These are phyloP conservation scores for Saccharomyces mikatae DNA, from an alignment of 805 yeast species.

Conservation along the genomic window DNA sequence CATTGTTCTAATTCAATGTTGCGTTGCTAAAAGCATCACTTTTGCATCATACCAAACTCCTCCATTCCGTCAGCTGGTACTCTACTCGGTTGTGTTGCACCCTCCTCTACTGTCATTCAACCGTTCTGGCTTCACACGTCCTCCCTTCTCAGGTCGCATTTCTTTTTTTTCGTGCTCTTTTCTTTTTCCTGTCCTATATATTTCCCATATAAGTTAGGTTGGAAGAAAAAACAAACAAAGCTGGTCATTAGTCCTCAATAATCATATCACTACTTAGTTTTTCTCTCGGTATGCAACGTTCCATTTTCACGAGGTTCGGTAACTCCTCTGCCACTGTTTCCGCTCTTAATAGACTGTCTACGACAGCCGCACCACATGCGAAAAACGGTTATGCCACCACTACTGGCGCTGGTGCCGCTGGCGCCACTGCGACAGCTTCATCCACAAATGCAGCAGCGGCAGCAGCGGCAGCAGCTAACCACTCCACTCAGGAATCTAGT, in stretches of 20 bases:
- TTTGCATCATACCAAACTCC: not conserved
- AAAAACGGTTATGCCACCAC: slow-evolving; percentile 30
- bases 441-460: slow-evolving; percentile 26
- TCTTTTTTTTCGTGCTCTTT: not conserved
- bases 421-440: slow-evolving; percentile 31
- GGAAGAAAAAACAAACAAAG: not conserved
- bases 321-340: not conserved
- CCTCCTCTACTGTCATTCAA: not conserved
- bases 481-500: slow-evolving; percentile 40
- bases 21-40: not conserved
- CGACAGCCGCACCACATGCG: not conserved
- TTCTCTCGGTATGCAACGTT: not conserved
- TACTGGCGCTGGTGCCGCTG: slow-evolving; percentile 26
- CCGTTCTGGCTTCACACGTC: not conserved
- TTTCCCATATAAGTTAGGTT: not conserved
- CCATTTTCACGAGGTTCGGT: not conserved
- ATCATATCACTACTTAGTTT: not conserved
- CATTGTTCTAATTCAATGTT: not conserved
- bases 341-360: not conserved
- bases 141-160: not conserved
- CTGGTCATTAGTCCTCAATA: not conserved
- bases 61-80: not conserved
- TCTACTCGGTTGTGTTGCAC: not conserved
- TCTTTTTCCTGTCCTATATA: not conserved
- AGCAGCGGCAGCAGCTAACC: slow-evolving; percentile 25